These are phyloP conservation scores for Dillenia suffruticosa DNA, from an alignment of 164 flowering plant species.

Conservation along the genomic window DNA sequence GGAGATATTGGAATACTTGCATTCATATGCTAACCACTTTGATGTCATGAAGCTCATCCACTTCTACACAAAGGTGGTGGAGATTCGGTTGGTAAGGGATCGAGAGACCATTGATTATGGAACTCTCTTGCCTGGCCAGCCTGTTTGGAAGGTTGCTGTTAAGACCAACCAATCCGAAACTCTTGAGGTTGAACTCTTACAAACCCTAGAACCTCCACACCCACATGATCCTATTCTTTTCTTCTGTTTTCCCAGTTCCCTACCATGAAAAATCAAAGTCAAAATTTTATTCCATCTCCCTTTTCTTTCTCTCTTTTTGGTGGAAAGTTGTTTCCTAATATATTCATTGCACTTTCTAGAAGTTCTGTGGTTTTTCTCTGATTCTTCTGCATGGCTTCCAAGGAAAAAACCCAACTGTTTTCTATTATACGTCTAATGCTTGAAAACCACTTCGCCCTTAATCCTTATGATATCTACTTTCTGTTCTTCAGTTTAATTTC, in stretches of 20 bases:
- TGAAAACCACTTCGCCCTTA: too few species aligned
- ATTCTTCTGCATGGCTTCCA: too few species aligned
- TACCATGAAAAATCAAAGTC: too few species aligned
- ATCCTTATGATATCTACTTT: too few species aligned
- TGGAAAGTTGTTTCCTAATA: too few species aligned
- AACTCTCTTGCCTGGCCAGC: slow-evolving; percentile 42
- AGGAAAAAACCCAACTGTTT: too few species aligned
- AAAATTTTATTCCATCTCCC: neutral
- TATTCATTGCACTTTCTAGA: too few species aligned
- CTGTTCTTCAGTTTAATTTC: too few species aligned
- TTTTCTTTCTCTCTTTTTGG: neutral
- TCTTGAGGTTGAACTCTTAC: slow-evolving; percentile 43
- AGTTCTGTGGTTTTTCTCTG: too few species aligned
- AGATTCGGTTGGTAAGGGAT: slow-evolving; percentile 49
- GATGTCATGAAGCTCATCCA: slow-evolving; percentile 54
- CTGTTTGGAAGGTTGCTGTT: slow-evolving; percentile 86
- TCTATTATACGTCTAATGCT: too few species aligned
- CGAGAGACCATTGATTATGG: slow-evolving; percentile 23
- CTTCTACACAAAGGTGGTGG: slow-evolving; percentile 81
- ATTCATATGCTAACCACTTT: slow-evolving; percentile 66
- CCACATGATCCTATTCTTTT: neutral
- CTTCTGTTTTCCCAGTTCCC: neutral
- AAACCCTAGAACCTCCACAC: too few species aligned
- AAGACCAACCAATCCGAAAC: slow-evolving; percentile 33
- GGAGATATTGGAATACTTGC: slow-evolving; percentile 72